phyloP scores from a whole-genome alignment of 108 stramenopile species.

The Cylindrotheca fusiformis region DNA sequence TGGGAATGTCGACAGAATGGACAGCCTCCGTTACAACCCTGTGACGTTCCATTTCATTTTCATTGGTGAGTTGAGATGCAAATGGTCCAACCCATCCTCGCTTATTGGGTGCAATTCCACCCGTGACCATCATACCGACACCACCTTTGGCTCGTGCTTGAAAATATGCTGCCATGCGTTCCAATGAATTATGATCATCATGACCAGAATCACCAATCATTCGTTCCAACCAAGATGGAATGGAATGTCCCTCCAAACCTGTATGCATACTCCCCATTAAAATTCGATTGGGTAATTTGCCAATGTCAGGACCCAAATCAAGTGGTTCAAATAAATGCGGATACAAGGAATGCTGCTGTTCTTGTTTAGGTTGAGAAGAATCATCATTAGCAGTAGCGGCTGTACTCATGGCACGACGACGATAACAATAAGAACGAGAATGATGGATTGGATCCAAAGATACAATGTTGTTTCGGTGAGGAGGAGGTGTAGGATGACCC shows the following conservation, averaged over 20 bases:
- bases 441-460: too few species aligned
- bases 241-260: slow-evolving; percentile 86
- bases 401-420: background rate
- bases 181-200: slow-evolving; percentile 31
- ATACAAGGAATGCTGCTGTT: slow-evolving; percentile 60
- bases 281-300: slow-evolving; percentile 83
- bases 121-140: slow-evolving; percentile 97
- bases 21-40: slow-evolving; percentile 88
- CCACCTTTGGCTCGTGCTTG: slow-evolving; percentile 89
- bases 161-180: slow-evolving; percentile 93
- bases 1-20: slow-evolving; percentile 73
- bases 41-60: slow-evolving; percentile 82
- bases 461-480: too few species aligned
- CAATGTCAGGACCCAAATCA: slow-evolving; percentile 60
- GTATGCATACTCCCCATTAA: slow-evolving; percentile 98
- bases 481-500: too few species aligned
- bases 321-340: slow-evolving; percentile 68
- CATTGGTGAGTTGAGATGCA: slow-evolving; percentile 86
- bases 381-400: background rate
- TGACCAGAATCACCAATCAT: slow-evolving; percentile 23
- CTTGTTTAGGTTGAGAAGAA: background rate
- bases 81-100: slow-evolving; percentile 91
- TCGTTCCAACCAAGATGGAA: slow-evolving; percentile 54
- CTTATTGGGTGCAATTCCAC: slow-evolving; percentile 91
- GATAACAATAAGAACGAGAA: too few species aligned